phyloP scores from a whole-genome alignment of 225 moss, liverwort and hornwort genomes.

The Polytrichum formosum region DNA sequence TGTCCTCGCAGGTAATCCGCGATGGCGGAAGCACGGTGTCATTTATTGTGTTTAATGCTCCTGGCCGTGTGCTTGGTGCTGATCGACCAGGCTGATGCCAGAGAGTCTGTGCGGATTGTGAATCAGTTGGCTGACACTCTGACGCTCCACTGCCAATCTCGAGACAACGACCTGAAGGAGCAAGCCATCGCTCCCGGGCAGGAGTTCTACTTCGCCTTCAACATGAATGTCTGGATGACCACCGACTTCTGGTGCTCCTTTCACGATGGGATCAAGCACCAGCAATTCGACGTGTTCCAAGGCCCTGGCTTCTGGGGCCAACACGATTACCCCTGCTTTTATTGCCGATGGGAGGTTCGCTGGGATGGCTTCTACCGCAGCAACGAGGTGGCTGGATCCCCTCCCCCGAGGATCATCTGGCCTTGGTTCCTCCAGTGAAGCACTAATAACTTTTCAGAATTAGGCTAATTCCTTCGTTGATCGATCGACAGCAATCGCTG shows the following conservation, averaged over 20 bases:
- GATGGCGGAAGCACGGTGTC: too few species aligned
- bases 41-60: too few species aligned
- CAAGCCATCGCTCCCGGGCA: background rate
- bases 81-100: too few species aligned
- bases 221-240: conserved; percentile 15
- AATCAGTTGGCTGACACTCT: conserved; percentile 7
- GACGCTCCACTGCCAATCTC: conserved; percentile 10
- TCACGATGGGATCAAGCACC: background rate
- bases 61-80: too few species aligned
- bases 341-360: conserved; percentile 13
- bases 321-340: background rate
- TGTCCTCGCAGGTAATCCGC: too few species aligned
- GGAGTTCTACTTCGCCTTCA: background rate
- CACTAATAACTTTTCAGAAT: too few species aligned
- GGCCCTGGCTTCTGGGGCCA: conserved; percentile 15
- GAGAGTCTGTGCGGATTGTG: conserved; percentile 2
- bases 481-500: too few species aligned
- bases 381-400: background rate
- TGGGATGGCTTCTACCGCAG: conserved; percentile 13
- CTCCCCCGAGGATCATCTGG: too few species aligned
- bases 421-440: too few species aligned
- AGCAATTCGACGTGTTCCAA: conserved; percentile 18
- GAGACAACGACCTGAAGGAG: background rate
- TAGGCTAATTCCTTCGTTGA: too few species aligned
- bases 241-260: conserved; percentile 12